Percentiles rank a stretch among this genome's conserved stretches.
These are phyloP conservation scores for Ettlia oleoabundans DNA, from an alignment of 139 green algal genomes.

Conservation along the genomic window DNA sequence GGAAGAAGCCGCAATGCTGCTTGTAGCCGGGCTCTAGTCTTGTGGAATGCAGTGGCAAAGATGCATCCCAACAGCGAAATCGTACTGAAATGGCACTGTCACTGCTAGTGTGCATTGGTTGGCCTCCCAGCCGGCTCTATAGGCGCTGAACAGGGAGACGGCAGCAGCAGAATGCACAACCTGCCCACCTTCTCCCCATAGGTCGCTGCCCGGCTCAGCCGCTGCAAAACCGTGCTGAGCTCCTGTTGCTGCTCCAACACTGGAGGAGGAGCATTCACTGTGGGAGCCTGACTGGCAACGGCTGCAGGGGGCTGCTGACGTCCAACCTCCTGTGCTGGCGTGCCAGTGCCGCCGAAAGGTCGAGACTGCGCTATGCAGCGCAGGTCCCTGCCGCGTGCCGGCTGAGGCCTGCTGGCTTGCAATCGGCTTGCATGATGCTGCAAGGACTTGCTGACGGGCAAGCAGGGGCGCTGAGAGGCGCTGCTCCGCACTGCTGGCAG, in stretches of 20 bases:
- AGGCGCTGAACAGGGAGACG: not conserved
- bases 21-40: too few relatives aligned
- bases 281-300: constrained; percentile 2
- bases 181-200: constrained; percentile 37
- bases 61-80: not conserved
- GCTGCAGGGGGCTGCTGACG: not conserved
- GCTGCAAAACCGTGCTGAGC: constrained; percentile 11
- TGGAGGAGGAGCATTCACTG: not conserved
- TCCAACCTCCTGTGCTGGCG: not conserved
- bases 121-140: not conserved
- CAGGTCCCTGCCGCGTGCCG: not conserved
- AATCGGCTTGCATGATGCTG: not conserved
- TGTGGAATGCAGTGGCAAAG: not conserved
- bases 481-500: not conserved
- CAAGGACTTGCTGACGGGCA: not conserved
- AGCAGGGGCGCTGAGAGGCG: not conserved
- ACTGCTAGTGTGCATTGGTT: not conserved
- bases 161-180: not conserved
- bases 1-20: too few relatives aligned
- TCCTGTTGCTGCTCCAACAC: not conserved
- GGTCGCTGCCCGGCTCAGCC: not conserved
- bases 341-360: not conserved
- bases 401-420: not conserved
- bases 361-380: not conserved
- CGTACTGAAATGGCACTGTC: not conserved